Conservation (phyloP, 805 yeast species). For the Alloascoidea hylecoeti region DNA sequence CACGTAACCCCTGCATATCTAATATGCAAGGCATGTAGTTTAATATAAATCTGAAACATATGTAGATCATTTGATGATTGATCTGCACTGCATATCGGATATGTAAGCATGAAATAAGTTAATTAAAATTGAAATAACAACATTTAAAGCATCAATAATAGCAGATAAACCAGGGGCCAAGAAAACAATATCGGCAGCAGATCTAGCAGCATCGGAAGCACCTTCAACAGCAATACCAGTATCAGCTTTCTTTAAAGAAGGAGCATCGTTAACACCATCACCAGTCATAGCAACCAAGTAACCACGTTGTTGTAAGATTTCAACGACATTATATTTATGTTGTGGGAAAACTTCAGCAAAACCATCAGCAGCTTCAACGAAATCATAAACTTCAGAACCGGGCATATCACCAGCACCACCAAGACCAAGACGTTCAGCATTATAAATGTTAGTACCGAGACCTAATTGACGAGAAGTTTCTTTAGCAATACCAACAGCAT, state of each 20-base stretch:
- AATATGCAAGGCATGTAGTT: no score
- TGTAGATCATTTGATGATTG: no score
- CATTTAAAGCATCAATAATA: conserved; percentile 44
- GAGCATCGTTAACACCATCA: conserved; percentile 60
- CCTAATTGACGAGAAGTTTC: conserved; percentile 98
- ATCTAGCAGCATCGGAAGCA: conserved; percentile 28
- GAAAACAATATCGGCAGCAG: conserved; percentile 30
- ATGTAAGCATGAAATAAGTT: no score
- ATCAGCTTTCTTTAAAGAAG: conserved; percentile 56
- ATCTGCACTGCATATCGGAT: no score
- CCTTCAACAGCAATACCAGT: conserved; percentile 77
- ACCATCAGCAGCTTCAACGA: conserved; percentile 87
- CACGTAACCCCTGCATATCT: no score
- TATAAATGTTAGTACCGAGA: conserved; percentile 90
- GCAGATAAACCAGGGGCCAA: conserved; percentile 50
- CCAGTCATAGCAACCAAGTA: conserved; percentile 60
- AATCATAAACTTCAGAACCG: conserved; percentile 52
- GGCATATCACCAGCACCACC: conserved; percentile 61
- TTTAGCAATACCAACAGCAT: conserved; percentile 97
- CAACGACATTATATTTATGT: conserved; percentile 55
- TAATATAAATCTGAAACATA: no score
- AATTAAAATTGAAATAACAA: no score
- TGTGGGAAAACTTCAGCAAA: conserved; percentile 65
- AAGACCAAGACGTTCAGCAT: conserved; percentile 93
- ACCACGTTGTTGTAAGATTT: conserved; percentile 49